Evolutionary conservation across 768 basidiomycete genomes (phyloP).

Genomic region (Lactifluus piperatus): DNA sequence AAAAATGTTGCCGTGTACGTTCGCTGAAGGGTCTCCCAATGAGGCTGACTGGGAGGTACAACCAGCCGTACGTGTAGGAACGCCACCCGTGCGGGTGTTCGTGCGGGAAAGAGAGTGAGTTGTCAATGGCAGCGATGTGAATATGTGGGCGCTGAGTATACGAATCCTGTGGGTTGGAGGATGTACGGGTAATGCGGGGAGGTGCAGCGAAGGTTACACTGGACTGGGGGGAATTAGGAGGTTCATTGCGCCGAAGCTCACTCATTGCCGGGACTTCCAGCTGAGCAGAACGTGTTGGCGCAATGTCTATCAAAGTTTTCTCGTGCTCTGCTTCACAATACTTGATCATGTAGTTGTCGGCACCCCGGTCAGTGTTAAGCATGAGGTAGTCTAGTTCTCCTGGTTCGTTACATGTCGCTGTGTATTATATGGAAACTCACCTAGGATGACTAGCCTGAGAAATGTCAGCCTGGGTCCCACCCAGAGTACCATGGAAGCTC

Average conservation of each 20-base stretch:
- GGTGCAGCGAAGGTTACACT: constrained; percentile 21
- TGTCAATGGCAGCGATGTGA: constrained; percentile 90
- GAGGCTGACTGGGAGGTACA: constrained; percentile 76
- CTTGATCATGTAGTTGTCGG: constrained; percentile 91
- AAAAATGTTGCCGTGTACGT: constrained; percentile 70
- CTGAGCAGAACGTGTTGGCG: constrained; percentile 58
- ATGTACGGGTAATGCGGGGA: constrained; percentile 16
- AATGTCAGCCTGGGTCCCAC: constrained; percentile 13
- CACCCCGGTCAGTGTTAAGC: constrained; percentile 84
- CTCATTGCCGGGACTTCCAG: constrained; percentile 68
- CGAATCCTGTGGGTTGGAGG: constrained; percentile 18
- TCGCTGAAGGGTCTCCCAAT: constrained; percentile 83
- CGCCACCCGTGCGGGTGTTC: constrained; percentile 76
- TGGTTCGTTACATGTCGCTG: neutral
- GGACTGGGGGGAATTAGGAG: constrained; percentile 21
- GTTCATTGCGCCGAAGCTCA: constrained; percentile 43
- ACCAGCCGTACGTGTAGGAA: constrained; percentile 82
- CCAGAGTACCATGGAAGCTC: constrained; percentile 22
- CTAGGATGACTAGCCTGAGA: constrained; percentile 71
- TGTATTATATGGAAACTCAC: constrained; percentile 31
- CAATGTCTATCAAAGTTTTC: constrained; percentile 68
- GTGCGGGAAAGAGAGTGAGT: constrained; percentile 86
- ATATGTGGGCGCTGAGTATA: constrained; percentile 69
- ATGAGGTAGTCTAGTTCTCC: constrained; percentile 66
- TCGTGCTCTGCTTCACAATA: constrained; percentile 78